These are phyloP conservation scores for Rhodotorula sp. DNA, from an alignment of 1,284 basidiomycete genomes.

Conservation along the genomic window DNA sequence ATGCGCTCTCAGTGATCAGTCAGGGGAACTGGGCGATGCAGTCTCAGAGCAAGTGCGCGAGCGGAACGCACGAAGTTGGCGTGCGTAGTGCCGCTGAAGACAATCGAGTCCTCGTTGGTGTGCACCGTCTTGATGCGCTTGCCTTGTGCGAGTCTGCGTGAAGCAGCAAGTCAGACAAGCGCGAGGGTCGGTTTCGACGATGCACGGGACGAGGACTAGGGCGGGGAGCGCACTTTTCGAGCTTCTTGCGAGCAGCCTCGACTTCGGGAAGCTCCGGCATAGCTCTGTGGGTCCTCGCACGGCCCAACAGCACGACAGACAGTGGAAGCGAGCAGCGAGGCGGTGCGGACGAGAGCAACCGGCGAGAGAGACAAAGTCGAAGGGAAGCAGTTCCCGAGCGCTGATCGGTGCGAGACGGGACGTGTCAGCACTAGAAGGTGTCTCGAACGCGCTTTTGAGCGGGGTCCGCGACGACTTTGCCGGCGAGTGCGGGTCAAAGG, in stretches of 20 bases:
- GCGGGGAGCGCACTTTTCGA: constrained; percentile 52
- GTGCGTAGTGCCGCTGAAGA: constrained; percentile 65
- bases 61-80: constrained; percentile 64
- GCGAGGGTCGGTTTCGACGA: not conserved
- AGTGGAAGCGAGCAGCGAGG: no score
- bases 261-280: constrained; percentile 59
- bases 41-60: not conserved
- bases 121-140: constrained; percentile 64
- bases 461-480: not conserved
- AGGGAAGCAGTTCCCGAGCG: no score
- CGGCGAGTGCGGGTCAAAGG: not conserved
- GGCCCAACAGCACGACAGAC: no score
- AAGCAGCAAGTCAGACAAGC: not conserved
- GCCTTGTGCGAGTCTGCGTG: constrained; percentile 56
- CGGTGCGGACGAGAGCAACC: not conserved
- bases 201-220: not conserved
- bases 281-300: no score
- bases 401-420: not conserved
- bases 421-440: no score
- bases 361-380: not conserved
- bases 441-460: no score
- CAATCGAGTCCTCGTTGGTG: constrained; percentile 67
- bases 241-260: constrained; percentile 65
- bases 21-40: not conserved
- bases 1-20: not conserved